Conservation (phyloP, 2,329 filamentous ascomycete genomes). For the Apiospora malaysiana region DNA sequence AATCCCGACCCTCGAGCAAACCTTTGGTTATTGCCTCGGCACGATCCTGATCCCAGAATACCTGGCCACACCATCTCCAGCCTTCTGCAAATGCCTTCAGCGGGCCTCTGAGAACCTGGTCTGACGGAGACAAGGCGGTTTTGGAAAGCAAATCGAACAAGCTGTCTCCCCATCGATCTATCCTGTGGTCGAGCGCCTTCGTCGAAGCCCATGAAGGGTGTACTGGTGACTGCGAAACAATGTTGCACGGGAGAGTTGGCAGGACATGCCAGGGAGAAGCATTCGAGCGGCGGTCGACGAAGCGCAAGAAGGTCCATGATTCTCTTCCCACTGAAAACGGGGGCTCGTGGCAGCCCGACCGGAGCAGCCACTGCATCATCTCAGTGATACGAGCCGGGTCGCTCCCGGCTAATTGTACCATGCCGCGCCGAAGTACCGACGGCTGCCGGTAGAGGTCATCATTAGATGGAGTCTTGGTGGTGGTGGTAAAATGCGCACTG, state of each 20-base stretch:
- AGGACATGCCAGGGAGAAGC: background rate
- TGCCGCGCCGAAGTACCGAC: no score
- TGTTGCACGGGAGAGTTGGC: background rate
- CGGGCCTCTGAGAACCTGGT: no score
- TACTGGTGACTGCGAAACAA: background rate
- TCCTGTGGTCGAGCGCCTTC: background rate
- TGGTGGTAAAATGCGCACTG: no score
- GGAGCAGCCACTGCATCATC: no score
- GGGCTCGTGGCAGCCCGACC: no score
- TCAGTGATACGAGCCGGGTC: no score
- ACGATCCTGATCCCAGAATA: background rate
- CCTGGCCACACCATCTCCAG: background rate
- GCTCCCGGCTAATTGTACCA: no score
- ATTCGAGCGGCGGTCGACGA: background rate
- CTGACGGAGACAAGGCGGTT: no score
- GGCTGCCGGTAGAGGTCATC: no score
- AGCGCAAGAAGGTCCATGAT: background rate
- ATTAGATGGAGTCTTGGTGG: no score
- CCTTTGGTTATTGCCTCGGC: background rate
- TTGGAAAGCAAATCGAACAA: background rate
- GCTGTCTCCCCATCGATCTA: background rate
- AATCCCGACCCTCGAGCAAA: background rate
- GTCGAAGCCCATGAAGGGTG: background rate
- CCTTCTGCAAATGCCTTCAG: background rate
- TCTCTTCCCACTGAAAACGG: no score